Conservation (phyloP, 1,284 basidiomycete species). For the Xerocomus nothofagi region DNA sequence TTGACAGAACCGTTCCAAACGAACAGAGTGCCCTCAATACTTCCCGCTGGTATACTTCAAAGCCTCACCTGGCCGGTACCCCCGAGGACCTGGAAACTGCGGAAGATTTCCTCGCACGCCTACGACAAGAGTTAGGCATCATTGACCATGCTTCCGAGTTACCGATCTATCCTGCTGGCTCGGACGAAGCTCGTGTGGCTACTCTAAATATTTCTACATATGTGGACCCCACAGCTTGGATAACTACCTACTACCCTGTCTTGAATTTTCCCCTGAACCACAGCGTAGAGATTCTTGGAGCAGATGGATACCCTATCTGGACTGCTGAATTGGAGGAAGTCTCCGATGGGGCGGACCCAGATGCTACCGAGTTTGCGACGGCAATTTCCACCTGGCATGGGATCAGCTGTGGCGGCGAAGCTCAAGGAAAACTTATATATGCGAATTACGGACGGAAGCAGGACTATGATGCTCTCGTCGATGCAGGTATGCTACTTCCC, state of each 20-base stretch:
- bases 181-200: constrained; percentile 44
- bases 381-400: constrained; percentile 52
- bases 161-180: constrained; percentile 55
- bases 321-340: constrained; percentile 53
- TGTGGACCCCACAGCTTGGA: constrained; percentile 50
- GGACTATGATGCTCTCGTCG: constrained; percentile 38
- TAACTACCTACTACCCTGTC: constrained; percentile 65
- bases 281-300: constrained; percentile 48
- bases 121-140: constrained; percentile 49
- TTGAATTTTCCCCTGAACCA: constrained; percentile 60
- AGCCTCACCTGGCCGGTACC: constrained; percentile 56
- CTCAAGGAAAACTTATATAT: constrained; percentile 60
- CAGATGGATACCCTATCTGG: constrained; percentile 48
- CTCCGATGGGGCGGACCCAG: constrained; percentile 46
- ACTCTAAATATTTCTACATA: constrained; percentile 46
- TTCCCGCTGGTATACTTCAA: constrained; percentile 46
- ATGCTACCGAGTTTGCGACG: constrained; percentile 46
- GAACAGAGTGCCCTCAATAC: constrained; percentile 44
- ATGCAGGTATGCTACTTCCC: constrained; percentile 22
- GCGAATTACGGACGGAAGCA: constrained; percentile 65
- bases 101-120: constrained; percentile 46
- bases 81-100: constrained; percentile 51
- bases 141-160: constrained; percentile 35
- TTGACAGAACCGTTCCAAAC: constrained; percentile 47
- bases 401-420: constrained; percentile 49